Evolutionary conservation across 768 basidiomycete species (phyloP), one percentile per base, ranked within the genome.

Genomic region (Tricholoma terreum): DNA sequence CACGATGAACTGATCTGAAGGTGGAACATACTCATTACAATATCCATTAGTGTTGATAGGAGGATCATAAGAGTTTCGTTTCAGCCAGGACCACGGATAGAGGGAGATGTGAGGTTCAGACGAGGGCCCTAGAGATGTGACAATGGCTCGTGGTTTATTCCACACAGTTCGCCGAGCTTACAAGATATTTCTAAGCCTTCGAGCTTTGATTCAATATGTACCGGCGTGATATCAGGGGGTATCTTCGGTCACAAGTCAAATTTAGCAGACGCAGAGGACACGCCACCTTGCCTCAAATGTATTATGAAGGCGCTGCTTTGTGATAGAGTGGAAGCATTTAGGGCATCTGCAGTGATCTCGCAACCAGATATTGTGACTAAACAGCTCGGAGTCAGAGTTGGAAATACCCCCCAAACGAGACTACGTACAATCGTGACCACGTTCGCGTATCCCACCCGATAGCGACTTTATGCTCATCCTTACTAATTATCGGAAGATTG

Each of bases 301-400:
- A 65, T 90, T 86, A 52, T 93, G 75, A 9, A 98, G 71, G n/a
- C 95, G 80, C 70, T 98, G 96, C 66, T 92, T 95, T 15, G 95
- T 98, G 58, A 85, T 68, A 0, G 87, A 76, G 70, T 98, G 95
- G 66, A 91, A 95, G 70, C 94, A 96, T 50, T 83, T 75, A 5
- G 87, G 75, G 69, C 94, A 97, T 33, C 94, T 81, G 68, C 96
- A 98, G 62, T 98, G 95, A 66, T 98, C 96, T 43, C 92, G 79
- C 21, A 98, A 75, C 90, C 93, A 97, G 38, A 93, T 82, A 65
- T 94, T 85, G 68, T 96, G 92, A 67, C 95, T 98, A 62, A 24
- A 61, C 12, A 50, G 12, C 52, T 46, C 35, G 52, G 31, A 49
- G 31, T 52, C 45, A 46, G 2, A 58, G 54, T 8, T 30, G 40